These are phyloP conservation scores for Talaromyces albobiverticillius DNA, from an alignment of 2,329 filamentous ascomycete species.

Conservation along the genomic window DNA sequence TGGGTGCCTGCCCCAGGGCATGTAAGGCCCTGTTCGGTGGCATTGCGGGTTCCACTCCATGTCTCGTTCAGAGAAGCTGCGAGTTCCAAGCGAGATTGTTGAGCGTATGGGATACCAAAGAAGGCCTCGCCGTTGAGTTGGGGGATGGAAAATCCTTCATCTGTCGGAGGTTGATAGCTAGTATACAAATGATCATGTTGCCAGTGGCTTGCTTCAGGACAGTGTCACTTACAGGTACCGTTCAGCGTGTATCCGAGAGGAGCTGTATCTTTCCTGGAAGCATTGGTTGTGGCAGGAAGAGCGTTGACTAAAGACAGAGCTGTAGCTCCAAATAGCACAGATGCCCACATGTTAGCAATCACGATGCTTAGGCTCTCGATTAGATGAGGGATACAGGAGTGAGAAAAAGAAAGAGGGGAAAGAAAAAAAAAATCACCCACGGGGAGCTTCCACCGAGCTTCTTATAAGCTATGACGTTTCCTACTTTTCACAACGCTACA, in stretches of 20 bases:
- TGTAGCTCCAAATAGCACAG: background rate
- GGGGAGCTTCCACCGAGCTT: no score
- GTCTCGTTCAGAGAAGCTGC: conserved; percentile 1
- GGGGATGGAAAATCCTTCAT: background rate
- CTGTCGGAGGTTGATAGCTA: background rate
- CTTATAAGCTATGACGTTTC: no score
- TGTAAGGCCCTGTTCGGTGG: background rate
- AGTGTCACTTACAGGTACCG: background rate
- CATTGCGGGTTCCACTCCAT: background rate
- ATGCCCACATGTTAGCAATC: background rate
- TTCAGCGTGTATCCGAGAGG: background rate
- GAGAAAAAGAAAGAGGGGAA: background rate
- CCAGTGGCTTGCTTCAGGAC: background rate
- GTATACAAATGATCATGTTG: no score
- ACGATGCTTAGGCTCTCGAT: background rate
- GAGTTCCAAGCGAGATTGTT: background rate
- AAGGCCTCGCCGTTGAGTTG: background rate
- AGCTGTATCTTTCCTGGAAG: background rate
- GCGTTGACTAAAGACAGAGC: background rate
- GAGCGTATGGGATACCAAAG: background rate
- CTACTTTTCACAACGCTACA: no score
- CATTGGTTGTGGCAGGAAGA: background rate
- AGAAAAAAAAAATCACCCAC: background rate
- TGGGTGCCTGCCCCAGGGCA: background rate
- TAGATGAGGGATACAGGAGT: no score